phyloP scores from a whole-genome alignment of 208 protist genomes.

The Naegleria fowleri region DNA sequence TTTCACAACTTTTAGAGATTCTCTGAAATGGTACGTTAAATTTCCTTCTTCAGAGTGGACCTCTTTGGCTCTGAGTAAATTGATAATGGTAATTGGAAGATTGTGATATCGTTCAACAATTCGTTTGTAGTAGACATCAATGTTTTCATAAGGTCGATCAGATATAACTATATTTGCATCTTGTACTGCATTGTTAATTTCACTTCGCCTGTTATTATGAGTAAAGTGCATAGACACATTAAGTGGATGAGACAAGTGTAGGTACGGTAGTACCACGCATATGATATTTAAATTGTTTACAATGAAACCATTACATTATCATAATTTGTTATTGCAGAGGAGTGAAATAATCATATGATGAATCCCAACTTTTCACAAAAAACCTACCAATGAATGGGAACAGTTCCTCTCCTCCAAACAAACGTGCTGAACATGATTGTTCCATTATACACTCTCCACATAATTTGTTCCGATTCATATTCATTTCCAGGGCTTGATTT shows the following conservation, averaged over 20 bases:
- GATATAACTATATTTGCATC: conserved; percentile 21
- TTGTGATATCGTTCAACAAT: not conserved
- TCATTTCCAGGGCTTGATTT: conserved; percentile 47
- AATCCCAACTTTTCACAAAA: not conserved
- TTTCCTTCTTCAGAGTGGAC: conserved; percentile 36
- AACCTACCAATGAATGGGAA: conserved; percentile 50
- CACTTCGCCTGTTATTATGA: too few species aligned
- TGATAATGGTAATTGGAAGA: not conserved
- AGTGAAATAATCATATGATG: not conserved
- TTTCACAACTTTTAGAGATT: conserved; percentile 33
- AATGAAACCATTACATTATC: too few species aligned
- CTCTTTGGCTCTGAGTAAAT: conserved; percentile 22
- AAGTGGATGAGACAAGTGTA: too few species aligned
- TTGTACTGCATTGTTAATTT: not conserved
- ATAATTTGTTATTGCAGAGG: not conserved
- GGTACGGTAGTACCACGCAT: too few species aligned
- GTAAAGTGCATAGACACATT: too few species aligned
- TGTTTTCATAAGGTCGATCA: conserved; percentile 5
- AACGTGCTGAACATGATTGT: conserved; percentile 33
- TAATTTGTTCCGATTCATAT: conserved; percentile 46
- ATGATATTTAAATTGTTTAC: too few species aligned
- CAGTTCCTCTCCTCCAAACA: conserved; percentile 54
- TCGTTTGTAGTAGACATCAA: conserved; percentile 10
- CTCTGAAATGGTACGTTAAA: conserved; percentile 25
- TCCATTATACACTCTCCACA: conserved; percentile 35